A percentile compares a stretch with the other conserved stretches of the same genome.
phyloP scores from a whole-genome alignment of 306 rosid species.

The Senna tora region DNA sequence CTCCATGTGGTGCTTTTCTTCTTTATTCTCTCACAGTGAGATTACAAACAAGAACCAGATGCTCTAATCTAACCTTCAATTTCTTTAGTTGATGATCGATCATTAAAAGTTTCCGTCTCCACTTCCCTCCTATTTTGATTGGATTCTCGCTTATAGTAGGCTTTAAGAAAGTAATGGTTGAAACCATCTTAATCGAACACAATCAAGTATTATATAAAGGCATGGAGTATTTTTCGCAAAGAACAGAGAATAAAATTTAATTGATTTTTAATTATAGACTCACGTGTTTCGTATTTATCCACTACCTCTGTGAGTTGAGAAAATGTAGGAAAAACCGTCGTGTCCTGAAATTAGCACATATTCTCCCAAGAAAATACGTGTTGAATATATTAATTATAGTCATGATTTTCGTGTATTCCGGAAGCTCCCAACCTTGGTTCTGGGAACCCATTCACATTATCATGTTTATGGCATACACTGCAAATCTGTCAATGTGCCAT shows the following conservation, averaged over 20 bases:
- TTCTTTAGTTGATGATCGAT: conserved; percentile 21
- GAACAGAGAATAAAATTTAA: too few relatives aligned
- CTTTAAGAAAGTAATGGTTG: conserved; percentile 33
- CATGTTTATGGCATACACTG: conserved; percentile 36
- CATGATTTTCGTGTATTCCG: not conserved
- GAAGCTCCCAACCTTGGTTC: conserved; percentile 47
- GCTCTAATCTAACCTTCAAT: conserved; percentile 26
- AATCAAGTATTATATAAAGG: too few relatives aligned
- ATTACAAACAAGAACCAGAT: conserved; percentile 40
- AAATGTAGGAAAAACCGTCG: too few relatives aligned
- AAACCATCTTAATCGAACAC: too few relatives aligned
- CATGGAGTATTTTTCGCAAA: too few relatives aligned
- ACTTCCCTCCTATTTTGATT: not conserved
- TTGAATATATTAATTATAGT: too few relatives aligned
- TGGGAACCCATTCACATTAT: conserved; percentile 43
- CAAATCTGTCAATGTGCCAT: conserved; percentile 49
- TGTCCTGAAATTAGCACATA: too few relatives aligned
- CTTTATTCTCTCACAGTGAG: conserved; percentile 29
- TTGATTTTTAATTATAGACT: not conserved
- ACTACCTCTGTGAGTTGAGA: too few relatives aligned
- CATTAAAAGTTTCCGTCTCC: not conserved
- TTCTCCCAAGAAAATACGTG: too few relatives aligned
- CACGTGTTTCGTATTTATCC: not conserved
- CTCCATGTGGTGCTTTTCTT: conserved; percentile 22
- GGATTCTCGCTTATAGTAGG: not conserved